Base-by-base conservation (phyloP, 2,329 filamentous ascomycete genomes). In the Ilyonectria mors-panacis region DNA sequence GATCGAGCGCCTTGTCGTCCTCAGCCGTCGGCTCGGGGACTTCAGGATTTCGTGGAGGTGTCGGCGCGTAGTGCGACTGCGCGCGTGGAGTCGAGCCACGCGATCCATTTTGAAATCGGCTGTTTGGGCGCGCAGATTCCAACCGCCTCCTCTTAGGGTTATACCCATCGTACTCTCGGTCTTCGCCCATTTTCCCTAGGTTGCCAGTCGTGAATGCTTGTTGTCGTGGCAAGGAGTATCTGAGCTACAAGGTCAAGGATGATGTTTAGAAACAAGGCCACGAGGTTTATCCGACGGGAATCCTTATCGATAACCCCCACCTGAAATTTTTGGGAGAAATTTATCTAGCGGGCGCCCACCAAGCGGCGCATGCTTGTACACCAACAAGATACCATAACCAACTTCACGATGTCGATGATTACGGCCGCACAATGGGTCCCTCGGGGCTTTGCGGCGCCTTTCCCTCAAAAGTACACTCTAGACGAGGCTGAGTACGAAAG, bases 341-440 rank as follows among this genome's bases (percentile, higher is more conserved):
- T 76, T 78, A 74, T 74, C 69, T 72, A 58, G 62, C 66, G 58
- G 63, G 59, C 69, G 60, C 67, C 65, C 66, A 61, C 44, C 26
- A 65, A 65, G 44, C 47, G 37, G 67, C 66, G 55, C 55, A 67
- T 65, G 62, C 50, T 48, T 50, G 48, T 69, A 71, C 65, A 68
- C 68, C 57, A 70, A 53, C 64, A 71, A 72, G 72, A 78, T 78
- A 76, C 75, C 73, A 58, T 55, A 66, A 58, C 45, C 71, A 73
- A 69, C 71, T 66, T 75, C 69, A 78, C 72, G 57, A 88, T 88
- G 86, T 92, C 91, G 74, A 94, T 94, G 92, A 93, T 94, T 70
- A 93, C 93, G 55, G 89, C 91, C 23, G 89, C 92, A 21, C 83
- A 91, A 58, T 94, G 92, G 92, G 92, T 94, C 78, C 91, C 91